Evolutionary conservation across 2,329 filamentous ascomycete species (phyloP).

Genomic region (Aspergillus sp.): DNA sequence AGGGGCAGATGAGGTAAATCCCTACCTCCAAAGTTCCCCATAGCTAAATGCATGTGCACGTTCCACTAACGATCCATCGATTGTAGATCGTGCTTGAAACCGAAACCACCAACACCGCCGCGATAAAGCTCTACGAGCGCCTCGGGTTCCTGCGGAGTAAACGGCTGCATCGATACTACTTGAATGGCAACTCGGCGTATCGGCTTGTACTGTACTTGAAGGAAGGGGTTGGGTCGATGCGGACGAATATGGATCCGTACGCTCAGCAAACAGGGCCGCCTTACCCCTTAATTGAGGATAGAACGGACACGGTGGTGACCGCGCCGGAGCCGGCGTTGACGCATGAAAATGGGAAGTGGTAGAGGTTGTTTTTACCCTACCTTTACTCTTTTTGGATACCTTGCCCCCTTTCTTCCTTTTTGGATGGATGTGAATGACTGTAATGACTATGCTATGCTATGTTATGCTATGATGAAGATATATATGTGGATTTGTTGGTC

Average conservation of each 20-base stretch:
- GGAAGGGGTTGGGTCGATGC: conserved; percentile 53
- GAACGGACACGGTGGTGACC: not conserved
- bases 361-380: not conserved
- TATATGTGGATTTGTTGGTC: not conserved
- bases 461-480: conserved; percentile 9
- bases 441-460: conserved; percentile 7
- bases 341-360: conserved; percentile 26
- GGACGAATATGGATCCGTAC: conserved; percentile 39
- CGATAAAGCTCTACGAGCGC: conserved; percentile 88
- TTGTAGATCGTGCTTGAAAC: conserved; percentile 82
- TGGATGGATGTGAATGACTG: not conserved
- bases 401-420: too few species aligned
- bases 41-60: not conserved
- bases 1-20: conserved; percentile 74
- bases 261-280: conserved; percentile 16
- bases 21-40: not conserved
- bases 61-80: not conserved
- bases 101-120: conserved; percentile 86
- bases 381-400: too few species aligned
- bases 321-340: conserved; percentile 20
- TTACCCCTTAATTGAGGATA: conserved; percentile 6
- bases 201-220: conserved; percentile 81
- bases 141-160: conserved; percentile 92
- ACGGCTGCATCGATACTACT: conserved; percentile 88
- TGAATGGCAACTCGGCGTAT: conserved; percentile 95